Evolutionary conservation across 2,329 filamentous ascomycete species (phyloP).

Genomic region (Colletotrichum scovillei): DNA sequence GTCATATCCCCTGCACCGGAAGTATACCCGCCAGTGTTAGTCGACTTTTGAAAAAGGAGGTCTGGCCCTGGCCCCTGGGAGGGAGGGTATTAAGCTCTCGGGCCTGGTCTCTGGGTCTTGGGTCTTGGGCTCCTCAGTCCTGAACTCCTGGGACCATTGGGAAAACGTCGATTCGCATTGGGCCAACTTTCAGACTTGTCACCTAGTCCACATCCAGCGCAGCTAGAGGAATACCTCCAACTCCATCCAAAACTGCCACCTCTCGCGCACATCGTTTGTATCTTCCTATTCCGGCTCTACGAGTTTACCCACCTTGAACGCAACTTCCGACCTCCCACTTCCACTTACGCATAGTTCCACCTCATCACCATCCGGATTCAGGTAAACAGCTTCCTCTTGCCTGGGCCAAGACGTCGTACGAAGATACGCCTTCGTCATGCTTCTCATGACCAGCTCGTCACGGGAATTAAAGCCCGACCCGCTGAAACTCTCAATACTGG

Average conservation of each 20-base stretch:
- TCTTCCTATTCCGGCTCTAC: constrained; percentile 1
- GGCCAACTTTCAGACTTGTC: background rate
- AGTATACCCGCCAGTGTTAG: constrained; percentile 11
- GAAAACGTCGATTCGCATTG: constrained; percentile 24
- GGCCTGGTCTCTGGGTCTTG: constrained; percentile 1
- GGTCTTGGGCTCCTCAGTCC: no score
- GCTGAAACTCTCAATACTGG: background rate
- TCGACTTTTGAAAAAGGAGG: background rate
- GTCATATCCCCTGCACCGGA: constrained; percentile 3
- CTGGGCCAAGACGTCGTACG: background rate
- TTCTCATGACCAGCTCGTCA: background rate
- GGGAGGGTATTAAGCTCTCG: constrained; percentile 29
- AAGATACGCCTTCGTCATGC: constrained; percentile 14
- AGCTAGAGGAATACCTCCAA: background rate
- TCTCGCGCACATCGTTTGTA: background rate
- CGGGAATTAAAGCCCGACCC: constrained; percentile 8
- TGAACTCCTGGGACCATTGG: background rate
- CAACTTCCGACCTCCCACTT: constrained; percentile 22
- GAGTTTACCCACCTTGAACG: constrained; percentile 9
- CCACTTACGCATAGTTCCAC: constrained; percentile 25
- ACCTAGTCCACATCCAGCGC: background rate
- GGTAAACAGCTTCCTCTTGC: constrained; percentile 14
- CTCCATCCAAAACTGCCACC: no score
- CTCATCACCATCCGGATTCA: constrained; percentile 29
- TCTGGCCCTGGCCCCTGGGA: constrained; percentile 12